A percentile compares a stretch with the other conserved stretches of the same genome.
These are phyloP conservation scores for Rhynchospora tenuis DNA, from an alignment of 176 grass and related monocot genomes.

Conservation along the genomic window DNA sequence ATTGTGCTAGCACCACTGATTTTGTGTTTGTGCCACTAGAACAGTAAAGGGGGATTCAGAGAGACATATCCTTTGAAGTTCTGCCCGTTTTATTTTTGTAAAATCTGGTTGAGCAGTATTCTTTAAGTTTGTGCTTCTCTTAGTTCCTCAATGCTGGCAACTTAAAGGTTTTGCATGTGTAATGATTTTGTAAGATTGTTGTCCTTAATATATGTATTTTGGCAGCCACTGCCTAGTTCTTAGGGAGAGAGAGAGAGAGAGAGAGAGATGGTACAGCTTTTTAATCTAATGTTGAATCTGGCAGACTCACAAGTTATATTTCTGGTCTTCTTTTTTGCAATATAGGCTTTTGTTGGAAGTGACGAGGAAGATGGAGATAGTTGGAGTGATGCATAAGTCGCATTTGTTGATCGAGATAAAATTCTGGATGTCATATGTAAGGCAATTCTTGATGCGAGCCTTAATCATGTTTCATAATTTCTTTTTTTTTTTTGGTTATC, in stretches of 20 bases:
- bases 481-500: not conserved
- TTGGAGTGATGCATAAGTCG: slow-evolving; percentile 68
- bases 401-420: not conserved
- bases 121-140: too few relatives aligned
- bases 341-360: slow-evolving; percentile 78
- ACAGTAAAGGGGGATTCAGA: not conserved
- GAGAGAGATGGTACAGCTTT: too few relatives aligned
- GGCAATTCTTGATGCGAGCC: not conserved
- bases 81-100: too few relatives aligned
- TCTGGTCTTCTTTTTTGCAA: not conserved
- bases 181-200: too few relatives aligned
- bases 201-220: too few relatives aligned
- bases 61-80: too few relatives aligned
- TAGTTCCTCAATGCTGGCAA: too few relatives aligned
- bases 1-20: not conserved
- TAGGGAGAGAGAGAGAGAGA: too few relatives aligned
- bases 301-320: not conserved
- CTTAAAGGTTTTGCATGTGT: too few relatives aligned
- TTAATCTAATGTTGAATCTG: not conserved
- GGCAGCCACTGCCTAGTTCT: too few relatives aligned
- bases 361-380: slow-evolving; percentile 94
- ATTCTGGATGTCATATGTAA: not conserved
- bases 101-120: too few relatives aligned
- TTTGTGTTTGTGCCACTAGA: not conserved
- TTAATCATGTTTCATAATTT: slow-evolving; percentile 1